Conservation (phyloP, 129 eudicot species). For the Arctium lappa region DNA sequence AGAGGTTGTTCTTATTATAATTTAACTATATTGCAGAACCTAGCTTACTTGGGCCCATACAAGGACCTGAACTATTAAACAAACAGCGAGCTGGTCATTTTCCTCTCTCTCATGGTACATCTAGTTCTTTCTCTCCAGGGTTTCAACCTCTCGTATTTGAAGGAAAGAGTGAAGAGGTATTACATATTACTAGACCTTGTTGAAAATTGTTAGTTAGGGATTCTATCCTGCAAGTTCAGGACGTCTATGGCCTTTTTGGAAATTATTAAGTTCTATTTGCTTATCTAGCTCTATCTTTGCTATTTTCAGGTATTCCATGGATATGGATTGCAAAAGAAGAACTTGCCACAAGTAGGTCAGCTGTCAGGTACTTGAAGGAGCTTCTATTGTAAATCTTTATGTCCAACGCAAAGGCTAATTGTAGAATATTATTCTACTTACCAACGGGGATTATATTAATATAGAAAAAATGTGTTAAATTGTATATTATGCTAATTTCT, state of each 20-base stretch:
- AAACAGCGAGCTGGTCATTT: conserved; percentile 39
- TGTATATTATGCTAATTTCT: background rate
- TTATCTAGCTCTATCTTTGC: background rate
- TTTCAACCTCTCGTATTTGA: conserved; percentile 35
- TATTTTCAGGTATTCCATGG: conserved; percentile 45
- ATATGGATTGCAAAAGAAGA: conserved; percentile 44
- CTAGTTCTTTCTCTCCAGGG: conserved; percentile 37
- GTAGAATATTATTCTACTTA: background rate
- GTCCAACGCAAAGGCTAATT: background rate
- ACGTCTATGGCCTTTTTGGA: background rate
- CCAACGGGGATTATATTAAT: background rate
- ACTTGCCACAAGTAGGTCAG: conserved; percentile 33
- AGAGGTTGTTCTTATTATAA: background rate
- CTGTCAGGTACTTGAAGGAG: conserved; percentile 43
- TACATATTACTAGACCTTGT: background rate
- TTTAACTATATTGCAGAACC: conserved; percentile 46
- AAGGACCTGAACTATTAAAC: conserved; percentile 51
- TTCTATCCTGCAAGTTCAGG: background rate
- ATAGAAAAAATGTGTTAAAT: background rate
- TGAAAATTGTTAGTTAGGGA: background rate
- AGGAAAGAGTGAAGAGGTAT: conserved; percentile 61
- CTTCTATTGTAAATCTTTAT: background rate
- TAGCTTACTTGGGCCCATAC: conserved; percentile 63
- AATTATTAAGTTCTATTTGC: background rate
- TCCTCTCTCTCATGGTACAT: conserved; percentile 33